A percentile compares a stretch with the other conserved stretches of the same genome.
Evolutionary conservation across 176 grass and related monocot species (phyloP).

Genomic region (Triticum timopheevii): DNA sequence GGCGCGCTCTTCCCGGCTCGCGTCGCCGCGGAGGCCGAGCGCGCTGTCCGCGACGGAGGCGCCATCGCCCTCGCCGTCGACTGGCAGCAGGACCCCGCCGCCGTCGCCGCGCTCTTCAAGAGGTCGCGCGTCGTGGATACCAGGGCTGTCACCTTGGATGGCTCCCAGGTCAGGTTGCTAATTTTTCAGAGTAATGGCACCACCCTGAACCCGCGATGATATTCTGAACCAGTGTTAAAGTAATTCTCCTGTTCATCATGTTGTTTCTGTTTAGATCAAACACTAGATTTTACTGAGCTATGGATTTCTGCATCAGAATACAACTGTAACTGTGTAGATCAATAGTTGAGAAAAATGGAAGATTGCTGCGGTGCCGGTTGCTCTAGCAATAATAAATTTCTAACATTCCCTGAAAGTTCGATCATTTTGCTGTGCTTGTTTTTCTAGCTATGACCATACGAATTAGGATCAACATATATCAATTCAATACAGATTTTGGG

Average conservation of each 20-base stretch:
- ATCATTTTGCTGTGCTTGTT: too few relatives aligned
- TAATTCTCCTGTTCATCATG: not conserved
- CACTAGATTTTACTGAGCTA: not conserved
- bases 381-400: not conserved
- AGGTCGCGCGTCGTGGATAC: constrained; percentile 53
- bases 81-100: constrained; percentile 25
- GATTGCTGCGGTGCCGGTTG: not conserved
- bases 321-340: not conserved
- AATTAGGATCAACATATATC: not conserved
- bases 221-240: not conserved
- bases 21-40: constrained; percentile 60
- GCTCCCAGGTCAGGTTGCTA: constrained; percentile 60
- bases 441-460: too few relatives aligned
- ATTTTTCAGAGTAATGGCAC: constrained; percentile 65
- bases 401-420: too few relatives aligned
- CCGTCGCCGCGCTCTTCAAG: constrained; percentile 60
- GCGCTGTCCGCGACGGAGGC: constrained; percentile 45
- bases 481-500: not conserved
- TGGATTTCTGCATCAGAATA: not conserved
- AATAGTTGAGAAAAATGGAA: not conserved
- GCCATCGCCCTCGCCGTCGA: constrained; percentile 46
- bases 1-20: constrained; percentile 60
- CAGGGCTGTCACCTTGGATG: constrained; percentile 51
- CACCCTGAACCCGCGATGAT: not conserved
- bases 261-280: not conserved